Base-by-base conservation (phyloP, 768 basidiomycete species). In the Epithele typhae region DNA sequence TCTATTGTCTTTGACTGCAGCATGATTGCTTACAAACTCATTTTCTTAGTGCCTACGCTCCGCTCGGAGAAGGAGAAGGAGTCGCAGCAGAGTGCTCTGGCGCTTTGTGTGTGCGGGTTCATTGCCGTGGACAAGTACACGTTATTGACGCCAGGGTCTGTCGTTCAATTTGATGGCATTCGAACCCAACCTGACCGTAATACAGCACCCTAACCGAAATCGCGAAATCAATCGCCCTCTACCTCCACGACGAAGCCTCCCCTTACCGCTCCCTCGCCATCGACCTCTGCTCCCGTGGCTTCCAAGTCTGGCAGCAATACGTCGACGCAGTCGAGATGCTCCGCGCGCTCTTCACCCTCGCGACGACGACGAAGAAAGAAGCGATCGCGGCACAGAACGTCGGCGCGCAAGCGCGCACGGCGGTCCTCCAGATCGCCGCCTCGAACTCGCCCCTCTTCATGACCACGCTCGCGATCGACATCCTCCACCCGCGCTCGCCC, bases 261-360 rank as follows among this genome's bases (percentile, higher is more conserved):
- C 71, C 71, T 1, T 78, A 88, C 61, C 72, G 84, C 6, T 71
- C 79, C 3, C 71, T 93, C 11, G 92, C 89, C 0, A 83, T 96
- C 52, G 95, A 98, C 58, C 72, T 97, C 9, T 92, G 90, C 56
- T 84, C 88, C 1, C 82, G 88, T 37, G 95, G 95, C 0, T 98
- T 97, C 61, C 78, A 85, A 37, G 81, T 94, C 40, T 98, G 94
- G 93, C 92, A 96, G 59, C 82, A 92, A 54, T 92, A 93, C 55
- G 76, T 93, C 48, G 93, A 98, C 55, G 81, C 92, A 0, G 87
- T 92, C 72, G 84, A 85, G 48, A 82, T 96, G 45, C 69, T 98
- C 15, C 83, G 95, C 5, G 77, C 84, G 1, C 74, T 98, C 10
- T 95, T 94, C 62, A 73, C 69, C 15, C 73, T 96, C 21, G 86